Base-by-base conservation (phyloP, 2,329 filamentous ascomycete species). In the Arthrinium phaeospermum region DNA sequence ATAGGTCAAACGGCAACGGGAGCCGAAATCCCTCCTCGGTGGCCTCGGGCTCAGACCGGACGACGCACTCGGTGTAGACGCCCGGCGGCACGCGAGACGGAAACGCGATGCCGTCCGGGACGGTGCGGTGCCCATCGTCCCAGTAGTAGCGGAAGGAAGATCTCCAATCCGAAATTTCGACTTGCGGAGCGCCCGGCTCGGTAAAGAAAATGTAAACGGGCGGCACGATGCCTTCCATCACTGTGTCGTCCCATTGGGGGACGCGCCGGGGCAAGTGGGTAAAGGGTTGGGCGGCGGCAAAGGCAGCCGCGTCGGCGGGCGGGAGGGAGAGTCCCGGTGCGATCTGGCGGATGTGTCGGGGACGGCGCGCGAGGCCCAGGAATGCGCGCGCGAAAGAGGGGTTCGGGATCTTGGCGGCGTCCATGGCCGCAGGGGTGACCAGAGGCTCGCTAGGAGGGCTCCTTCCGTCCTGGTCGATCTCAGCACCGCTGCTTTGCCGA, bases 11-110 rank as follows among this genome's bases (percentile, higher is more conserved):
- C 3, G 78, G 77, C 37, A 79, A 73, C 68, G 74, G 70, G 19
- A 81, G 71, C 57, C 76, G 77, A 71, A 80, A 80, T 46, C 75
- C 79, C n/a, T 80, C 79, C 71, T 80, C 79, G 37, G 75, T 27
- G 10, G 53, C 70, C 30, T 78, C 77, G 72, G 30, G 67, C 24
- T 53, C 47, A n/a, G 53, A 41, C 67, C 78, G 74, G 22, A 76
- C 75, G 44, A 79, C 74, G 30, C 76, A 77, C 72, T 78, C 76
- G 41, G 70, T 78, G 71, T 80, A 80, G 5, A 80, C 68, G n/a
- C 76, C 77, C 37, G 73, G 75, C 24, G 71, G 75, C 71, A 79
- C 73, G 10, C 71, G 14, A 12, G 61, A 41, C 61, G 61, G 61
- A 30, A 67, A 67, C 30, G 61, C 61, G 30, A 67, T 67, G 14